Conservation (phyloP, 805 yeast genomes). For the Yarrowia sp. region DNA sequence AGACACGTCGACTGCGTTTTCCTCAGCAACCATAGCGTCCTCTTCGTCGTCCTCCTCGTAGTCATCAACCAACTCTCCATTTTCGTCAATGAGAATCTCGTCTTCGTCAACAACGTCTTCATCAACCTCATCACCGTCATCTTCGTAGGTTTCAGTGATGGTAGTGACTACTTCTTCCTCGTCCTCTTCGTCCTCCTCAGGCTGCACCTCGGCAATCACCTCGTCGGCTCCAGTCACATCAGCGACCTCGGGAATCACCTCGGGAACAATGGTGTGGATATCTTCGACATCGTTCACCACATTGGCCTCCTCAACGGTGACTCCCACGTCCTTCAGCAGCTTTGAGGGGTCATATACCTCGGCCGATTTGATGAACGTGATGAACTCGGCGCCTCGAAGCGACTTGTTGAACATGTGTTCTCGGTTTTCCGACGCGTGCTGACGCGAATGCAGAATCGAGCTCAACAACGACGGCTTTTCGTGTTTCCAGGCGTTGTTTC, state of each 20-base stretch:
- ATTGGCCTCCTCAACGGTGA: not conserved
- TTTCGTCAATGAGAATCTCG: not conserved
- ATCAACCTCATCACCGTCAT: constrained; percentile 1
- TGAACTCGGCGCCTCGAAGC: constrained; percentile 24
- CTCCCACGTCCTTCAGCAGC: constrained; percentile 11
- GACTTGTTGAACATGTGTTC: constrained; percentile 36
- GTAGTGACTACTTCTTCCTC: constrained; percentile 2
- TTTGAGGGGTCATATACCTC: constrained; percentile 36
- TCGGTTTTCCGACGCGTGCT: constrained; percentile 30
- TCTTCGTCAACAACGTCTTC: not conserved
- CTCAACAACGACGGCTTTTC: constrained; percentile 21
- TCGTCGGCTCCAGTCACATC: constrained; percentile 12
- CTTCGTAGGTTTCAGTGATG: constrained; percentile 14
- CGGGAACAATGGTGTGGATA: constrained; percentile 4
- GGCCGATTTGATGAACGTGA: constrained; percentile 17
- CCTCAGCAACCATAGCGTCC: not conserved
- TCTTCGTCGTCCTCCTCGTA: not conserved
- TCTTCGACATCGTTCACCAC: constrained; percentile 7
- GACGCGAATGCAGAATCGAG: constrained; percentile 22
- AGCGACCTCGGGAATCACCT: constrained; percentile 13
- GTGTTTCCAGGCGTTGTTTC: not conserved
- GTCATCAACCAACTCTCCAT: not conserved
- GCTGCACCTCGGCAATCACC: not conserved
- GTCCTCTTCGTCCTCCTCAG: not conserved
- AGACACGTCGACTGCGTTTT: constrained; percentile 1